Evolutionary conservation across 495 filamentous ascomycete species (phyloP).

Genomic region (Penicillium herquei): DNA sequence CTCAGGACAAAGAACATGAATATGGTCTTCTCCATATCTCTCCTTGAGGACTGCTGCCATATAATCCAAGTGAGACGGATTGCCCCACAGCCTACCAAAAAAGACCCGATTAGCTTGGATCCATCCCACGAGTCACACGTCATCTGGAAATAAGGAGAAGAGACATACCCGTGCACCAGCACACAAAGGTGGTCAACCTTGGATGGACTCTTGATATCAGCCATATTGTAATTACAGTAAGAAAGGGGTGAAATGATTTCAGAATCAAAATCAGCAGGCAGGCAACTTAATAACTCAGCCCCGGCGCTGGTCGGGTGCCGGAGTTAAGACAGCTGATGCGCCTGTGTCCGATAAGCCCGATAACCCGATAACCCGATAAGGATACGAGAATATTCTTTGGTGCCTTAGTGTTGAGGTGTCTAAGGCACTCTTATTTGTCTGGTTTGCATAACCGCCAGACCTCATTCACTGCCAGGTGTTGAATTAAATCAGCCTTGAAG

Average conservation of each 20-base stretch:
- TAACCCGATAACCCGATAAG: background rate
- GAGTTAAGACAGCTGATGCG: conserved; percentile 1
- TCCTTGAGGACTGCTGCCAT: conserved; percentile 66
- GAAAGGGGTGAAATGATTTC: background rate
- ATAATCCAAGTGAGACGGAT: conserved; percentile 76
- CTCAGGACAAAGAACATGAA: conserved; percentile 75
- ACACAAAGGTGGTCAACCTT: conserved; percentile 77
- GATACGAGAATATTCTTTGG: no score
- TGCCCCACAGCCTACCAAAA: conserved; percentile 76
- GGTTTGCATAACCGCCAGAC: no score
- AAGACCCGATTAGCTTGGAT: conserved; percentile 7
- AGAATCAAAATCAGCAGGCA: background rate
- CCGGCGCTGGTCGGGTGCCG: background rate
- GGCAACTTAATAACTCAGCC: background rate
- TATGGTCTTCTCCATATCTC: conserved; percentile 57
- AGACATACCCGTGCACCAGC: conserved; percentile 85
- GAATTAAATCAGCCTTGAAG: no score
- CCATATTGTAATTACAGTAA: background rate
- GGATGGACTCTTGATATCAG: conserved; percentile 9
- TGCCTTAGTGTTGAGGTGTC: no score
- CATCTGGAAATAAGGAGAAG: conserved; percentile 8
- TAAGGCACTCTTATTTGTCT: no score
- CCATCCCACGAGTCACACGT: conserved; percentile 1
- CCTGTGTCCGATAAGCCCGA: conserved; percentile 1
- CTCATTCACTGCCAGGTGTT: no score